These are phyloP conservation scores for Rhodotorula sp. DNA, from an alignment of 1,284 basidiomycete genomes.

Conservation along the genomic window DNA sequence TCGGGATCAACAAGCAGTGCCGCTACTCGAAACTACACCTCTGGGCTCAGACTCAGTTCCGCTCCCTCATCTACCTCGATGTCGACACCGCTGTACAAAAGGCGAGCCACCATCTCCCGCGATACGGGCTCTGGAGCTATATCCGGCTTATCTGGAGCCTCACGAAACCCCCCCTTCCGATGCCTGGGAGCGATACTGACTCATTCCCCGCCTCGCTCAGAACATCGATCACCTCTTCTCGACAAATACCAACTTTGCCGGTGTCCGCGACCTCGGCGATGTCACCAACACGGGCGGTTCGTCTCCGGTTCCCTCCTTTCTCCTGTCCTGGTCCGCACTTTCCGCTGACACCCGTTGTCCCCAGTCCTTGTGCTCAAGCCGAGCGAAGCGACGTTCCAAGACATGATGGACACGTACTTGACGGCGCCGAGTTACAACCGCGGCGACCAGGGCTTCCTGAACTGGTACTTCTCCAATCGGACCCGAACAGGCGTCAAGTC, in stretches of 20 bases:
- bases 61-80: slow-evolving; percentile 5
- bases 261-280: slow-evolving; percentile 5
- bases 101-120: background rate
- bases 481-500: background rate
- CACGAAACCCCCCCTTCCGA: no score
- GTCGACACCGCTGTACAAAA: slow-evolving; percentile 6
- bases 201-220: background rate
- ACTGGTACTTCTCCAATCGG: slow-evolving; percentile 10
- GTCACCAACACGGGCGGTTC: slow-evolving; percentile 5
- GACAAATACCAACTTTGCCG: background rate
- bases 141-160: no score
- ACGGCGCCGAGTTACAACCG: slow-evolving; percentile 8
- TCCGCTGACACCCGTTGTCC: background rate
- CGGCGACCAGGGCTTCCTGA: slow-evolving; percentile 11
- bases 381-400: background rate
- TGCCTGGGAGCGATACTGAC: background rate
- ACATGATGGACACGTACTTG: slow-evolving; percentile 9
- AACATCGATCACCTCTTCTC: slow-evolving; percentile 12
- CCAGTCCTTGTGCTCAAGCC: slow-evolving; percentile 6
- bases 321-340: background rate
- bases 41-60: slow-evolving; percentile 5
- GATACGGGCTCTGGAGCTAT: no score
- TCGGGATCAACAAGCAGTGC: slow-evolving; percentile 14
- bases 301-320: no score
- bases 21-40: slow-evolving; percentile 7